Percentiles rank a stretch among this genome's conserved stretches.
These are phyloP conservation scores for Neurospora cerealis DNA, from an alignment of 495 filamentous ascomycete species.

Conservation along the genomic window DNA sequence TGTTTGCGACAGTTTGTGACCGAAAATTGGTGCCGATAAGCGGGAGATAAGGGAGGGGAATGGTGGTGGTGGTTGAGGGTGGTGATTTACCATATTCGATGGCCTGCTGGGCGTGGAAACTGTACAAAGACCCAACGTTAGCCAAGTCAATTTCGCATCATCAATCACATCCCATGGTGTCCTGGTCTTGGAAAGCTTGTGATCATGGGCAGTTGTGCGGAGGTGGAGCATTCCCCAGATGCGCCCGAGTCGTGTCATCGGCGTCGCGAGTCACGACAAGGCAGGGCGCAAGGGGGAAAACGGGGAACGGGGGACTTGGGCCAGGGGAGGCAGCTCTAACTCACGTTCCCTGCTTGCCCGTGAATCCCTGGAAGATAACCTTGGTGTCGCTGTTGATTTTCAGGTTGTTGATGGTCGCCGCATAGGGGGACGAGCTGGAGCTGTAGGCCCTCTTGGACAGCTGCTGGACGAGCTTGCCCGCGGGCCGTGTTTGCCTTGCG, in stretches of 20 bases:
- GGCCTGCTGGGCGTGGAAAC: conserved; percentile 95
- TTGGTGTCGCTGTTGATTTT: conserved; percentile 86
- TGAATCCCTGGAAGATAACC: conserved; percentile 96
- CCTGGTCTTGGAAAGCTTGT: not conserved
- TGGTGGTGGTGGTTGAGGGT: not conserved
- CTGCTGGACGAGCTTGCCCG: conserved; percentile 33
- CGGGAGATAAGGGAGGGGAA: not conserved
- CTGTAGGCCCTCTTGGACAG: conserved; percentile 56
- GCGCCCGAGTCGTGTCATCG: conserved; percentile 1
- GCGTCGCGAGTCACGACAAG: conserved; percentile 10
- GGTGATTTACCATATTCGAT: conserved; percentile 80
- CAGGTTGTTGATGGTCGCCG: conserved; percentile 77
- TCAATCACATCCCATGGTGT: not conserved
- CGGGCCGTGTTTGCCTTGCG: conserved; percentile 36
- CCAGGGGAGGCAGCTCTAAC: conserved; percentile 27
- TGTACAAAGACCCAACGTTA: conserved; percentile 39
- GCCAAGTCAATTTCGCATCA: conserved; percentile 8
- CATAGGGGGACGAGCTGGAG: conserved; percentile 59
- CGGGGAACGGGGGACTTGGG: not conserved
- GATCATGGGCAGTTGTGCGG: not conserved
- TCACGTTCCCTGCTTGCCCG: conserved; percentile 96
- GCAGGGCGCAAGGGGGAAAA: conserved; percentile 1
- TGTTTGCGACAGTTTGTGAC: not conserved
- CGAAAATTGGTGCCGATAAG: not conserved
- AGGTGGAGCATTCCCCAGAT: not conserved